phyloP scores from a whole-genome alignment of 2,329 filamentous ascomycete species.

The Huntiella moniliformis region DNA sequence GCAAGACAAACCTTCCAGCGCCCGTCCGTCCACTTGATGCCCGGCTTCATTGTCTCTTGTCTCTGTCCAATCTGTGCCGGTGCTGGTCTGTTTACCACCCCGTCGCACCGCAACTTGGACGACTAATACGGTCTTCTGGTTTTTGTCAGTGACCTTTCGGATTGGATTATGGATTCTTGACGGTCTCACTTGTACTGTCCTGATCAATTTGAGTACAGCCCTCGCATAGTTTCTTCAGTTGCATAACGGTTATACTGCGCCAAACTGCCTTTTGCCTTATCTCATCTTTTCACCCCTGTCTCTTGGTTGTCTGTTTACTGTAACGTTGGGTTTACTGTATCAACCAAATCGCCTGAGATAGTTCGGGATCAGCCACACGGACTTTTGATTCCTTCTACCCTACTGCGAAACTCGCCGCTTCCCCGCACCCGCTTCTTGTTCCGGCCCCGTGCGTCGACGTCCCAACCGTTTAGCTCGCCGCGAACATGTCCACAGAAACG shows the following conservation, averaged over 20 bases:
- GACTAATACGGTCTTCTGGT: too few relatives aligned
- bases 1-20: not conserved
- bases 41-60: not conserved
- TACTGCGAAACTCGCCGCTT: not conserved
- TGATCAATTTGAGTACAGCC: slow-evolving; percentile 5
- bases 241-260: not conserved
- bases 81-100: slow-evolving; percentile 7
- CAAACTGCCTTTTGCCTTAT: not conserved
- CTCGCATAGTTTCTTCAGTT: not conserved
- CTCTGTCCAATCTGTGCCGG: slow-evolving; percentile 3
- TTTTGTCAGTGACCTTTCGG: too few relatives aligned
- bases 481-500: slow-evolving; percentile 8
- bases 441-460: not conserved
- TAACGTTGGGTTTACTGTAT: not conserved
- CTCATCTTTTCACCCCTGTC: not conserved
- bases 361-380: not conserved
- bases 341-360: not conserved
- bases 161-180: slow-evolving; percentile 12
- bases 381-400: not conserved
- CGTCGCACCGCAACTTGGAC: slow-evolving; percentile 1
- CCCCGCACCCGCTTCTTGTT: not conserved
- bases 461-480: not conserved
- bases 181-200: slow-evolving; percentile 9
- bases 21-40: slow-evolving; percentile 6
- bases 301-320: not conserved